These are phyloP conservation scores for Bretziella fagacearum DNA, from an alignment of 2,329 filamentous ascomycete genomes.

Conservation along the genomic window DNA sequence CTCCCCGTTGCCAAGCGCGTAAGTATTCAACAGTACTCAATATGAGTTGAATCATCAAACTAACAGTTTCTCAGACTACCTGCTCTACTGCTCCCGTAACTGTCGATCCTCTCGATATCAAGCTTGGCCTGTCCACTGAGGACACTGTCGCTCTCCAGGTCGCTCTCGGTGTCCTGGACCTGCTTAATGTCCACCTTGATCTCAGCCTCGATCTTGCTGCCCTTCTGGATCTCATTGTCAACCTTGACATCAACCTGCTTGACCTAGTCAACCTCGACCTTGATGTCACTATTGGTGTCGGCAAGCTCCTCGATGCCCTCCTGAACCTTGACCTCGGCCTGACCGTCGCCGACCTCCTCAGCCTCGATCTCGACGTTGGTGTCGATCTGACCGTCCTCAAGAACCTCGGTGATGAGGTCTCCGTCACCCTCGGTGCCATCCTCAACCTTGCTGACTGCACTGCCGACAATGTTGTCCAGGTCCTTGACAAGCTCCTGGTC, in stretches of 20 bases:
- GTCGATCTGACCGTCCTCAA: conserved; percentile 4
- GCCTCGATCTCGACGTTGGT: conserved; percentile 8
- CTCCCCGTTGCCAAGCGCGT: conserved; percentile 4
- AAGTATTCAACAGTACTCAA: neutral
- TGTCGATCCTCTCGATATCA: conserved; percentile 10
- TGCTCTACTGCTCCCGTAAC: conserved; percentile 9
- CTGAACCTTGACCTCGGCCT: conserved; percentile 8
- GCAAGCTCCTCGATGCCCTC: conserved; percentile 8
- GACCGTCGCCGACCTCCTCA: conserved; percentile 5
- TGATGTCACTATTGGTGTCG: conserved; percentile 3
- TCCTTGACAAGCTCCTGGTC: conserved; percentile 6
- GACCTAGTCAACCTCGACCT: conserved; percentile 13
- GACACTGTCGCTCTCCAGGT: conserved; percentile 10
- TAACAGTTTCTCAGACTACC: neutral
- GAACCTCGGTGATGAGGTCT: neutral
- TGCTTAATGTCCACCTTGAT: conserved; percentile 2
- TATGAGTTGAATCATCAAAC: neutral
- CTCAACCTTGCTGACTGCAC: conserved; percentile 6
- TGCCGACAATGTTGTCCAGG: conserved; percentile 3
- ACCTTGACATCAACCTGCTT: conserved; percentile 11
- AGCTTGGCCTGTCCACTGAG: conserved; percentile 1
- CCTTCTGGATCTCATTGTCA: conserved; percentile 9
- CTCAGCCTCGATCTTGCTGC: conserved; percentile 9
- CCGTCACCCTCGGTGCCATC: conserved; percentile 8
- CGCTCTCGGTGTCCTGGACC: conserved; percentile 9